Base-by-base conservation (phyloP, 306 rosid genomes). In the Urtica urens region DNA sequence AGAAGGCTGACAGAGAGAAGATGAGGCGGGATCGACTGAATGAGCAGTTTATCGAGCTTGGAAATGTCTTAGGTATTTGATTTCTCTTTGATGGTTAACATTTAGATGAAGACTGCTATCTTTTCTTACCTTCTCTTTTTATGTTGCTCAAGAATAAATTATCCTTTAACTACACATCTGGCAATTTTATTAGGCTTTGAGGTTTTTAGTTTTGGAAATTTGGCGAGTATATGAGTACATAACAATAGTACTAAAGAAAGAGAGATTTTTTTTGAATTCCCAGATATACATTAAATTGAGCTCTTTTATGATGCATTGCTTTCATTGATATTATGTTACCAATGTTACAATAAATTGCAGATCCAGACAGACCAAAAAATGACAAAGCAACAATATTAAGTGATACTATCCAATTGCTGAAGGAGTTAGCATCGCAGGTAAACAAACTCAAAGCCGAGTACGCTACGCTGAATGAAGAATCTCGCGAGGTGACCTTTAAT, bases 1-100 rank as follows among this genome's bases (percentile, higher is more conserved):
- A 80, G 63, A 87, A 87, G 80, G 94, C 96, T 45, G 94, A 78
- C 64, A 51, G 86, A 57, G 96, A 87, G 75, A 87, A 83, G 71
- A 37, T 80, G 35, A 83, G 94, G 74, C 78, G 94, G 76, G 86
- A 76, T 64, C 70, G 76, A 46, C 74, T 80, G 51, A 83, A 87
- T 47, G 94, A 78, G 69, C 94, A 83, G 49, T 87, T 83, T 71
- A 56, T 67, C 19, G 88, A 78, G 43, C 68, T 87, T 62, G 86
- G 93, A 31, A 76, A 47, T 42, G 58, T 72, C 44, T 68, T 83
- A 63, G 94, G 96, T 83, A 63, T 46, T 49, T n/a, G n/a, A n/a
- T n/a, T n/a, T n/a, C n/a, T n/a, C n/a, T n/a, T n/a, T n/a, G 15
- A 41, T 21, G 15, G 23, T n/a, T n/a, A 28, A 47, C 3, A 20